Evolutionary conservation across 345 rosid species (phyloP).

Genomic region (Aquilaria malaccensis): DNA sequence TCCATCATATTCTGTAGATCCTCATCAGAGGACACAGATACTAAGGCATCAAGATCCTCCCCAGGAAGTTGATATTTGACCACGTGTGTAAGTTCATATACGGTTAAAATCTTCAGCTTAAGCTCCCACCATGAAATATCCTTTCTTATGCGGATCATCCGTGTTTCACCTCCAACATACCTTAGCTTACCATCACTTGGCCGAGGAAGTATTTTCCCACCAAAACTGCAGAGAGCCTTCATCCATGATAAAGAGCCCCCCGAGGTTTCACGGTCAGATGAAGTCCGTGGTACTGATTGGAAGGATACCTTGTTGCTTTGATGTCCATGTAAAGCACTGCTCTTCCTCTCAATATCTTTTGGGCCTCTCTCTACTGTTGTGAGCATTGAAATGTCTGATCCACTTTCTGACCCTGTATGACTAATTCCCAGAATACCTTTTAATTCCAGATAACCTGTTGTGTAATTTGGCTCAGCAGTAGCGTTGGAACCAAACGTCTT

Average conservation of each 20-base stretch:
- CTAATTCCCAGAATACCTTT: conserved; percentile 55
- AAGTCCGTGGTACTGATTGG: conserved; percentile 39
- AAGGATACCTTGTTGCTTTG: conserved; percentile 40
- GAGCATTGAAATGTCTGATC: conserved; percentile 50
- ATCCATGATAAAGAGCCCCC: conserved; percentile 37
- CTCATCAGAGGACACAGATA: conserved; percentile 83
- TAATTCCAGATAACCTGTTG: conserved; percentile 57
- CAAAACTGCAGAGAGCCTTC: conserved; percentile 86
- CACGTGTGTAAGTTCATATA: conserved; percentile 53
- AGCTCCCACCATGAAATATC: conserved; percentile 64
- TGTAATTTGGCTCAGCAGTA: conserved; percentile 36
- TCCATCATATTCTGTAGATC: conserved; percentile 91
- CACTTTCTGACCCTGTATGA: conserved; percentile 56
- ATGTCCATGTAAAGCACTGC: conserved; percentile 31
- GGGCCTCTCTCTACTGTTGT: conserved; percentile 33
- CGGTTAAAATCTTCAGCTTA: conserved; percentile 46
- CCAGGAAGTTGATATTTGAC: conserved; percentile 95
- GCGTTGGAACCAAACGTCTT: conserved; percentile 33
- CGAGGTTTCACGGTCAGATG: conserved; percentile 35
- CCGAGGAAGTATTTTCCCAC: conserved; percentile 79
- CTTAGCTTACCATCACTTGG: conserved; percentile 90
- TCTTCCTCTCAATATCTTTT: conserved; percentile 41
- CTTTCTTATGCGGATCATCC: conserved; percentile 50
- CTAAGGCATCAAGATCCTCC: conserved; percentile 90
- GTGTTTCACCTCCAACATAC: conserved; percentile 90